A percentile compares a stretch with the other conserved stretches of the same genome.
These are phyloP conservation scores for Allantophomopsis cytisporea DNA, from an alignment of 2,329 filamentous ascomycete species.

Conservation along the genomic window DNA sequence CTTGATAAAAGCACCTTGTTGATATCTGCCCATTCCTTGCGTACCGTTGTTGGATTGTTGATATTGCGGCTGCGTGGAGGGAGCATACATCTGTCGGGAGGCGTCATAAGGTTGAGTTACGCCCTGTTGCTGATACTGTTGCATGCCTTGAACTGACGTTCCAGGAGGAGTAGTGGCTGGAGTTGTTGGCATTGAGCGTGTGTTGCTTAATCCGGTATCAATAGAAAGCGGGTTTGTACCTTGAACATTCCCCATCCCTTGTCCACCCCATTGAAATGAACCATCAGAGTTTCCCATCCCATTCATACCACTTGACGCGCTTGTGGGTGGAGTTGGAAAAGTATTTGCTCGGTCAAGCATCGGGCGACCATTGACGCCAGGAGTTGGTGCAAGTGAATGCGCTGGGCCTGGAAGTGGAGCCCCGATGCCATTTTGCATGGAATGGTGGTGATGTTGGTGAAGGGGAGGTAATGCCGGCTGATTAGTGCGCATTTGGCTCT, in stretches of 20 bases:
- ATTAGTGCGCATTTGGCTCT: conserved; percentile 48
- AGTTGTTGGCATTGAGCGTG: conserved; percentile 80
- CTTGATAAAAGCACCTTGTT: conserved; percentile 55
- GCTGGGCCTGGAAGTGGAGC: conserved; percentile 35
- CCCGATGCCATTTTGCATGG: conserved; percentile 45
- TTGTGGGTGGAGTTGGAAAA: conserved; percentile 87
- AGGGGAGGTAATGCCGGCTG: conserved; percentile 52
- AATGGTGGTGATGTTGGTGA: conserved; percentile 47
- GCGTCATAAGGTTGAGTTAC: conserved; percentile 57
- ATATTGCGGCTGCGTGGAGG: conserved; percentile 56
- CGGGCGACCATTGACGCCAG: conserved; percentile 56
- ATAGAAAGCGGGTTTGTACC: conserved; percentile 63
- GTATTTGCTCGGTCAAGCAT: conserved; percentile 76
- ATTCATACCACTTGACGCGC: conserved; percentile 71
- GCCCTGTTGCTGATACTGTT: conserved; percentile 49
- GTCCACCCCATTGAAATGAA: conserved; percentile 66
- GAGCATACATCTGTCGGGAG: conserved; percentile 67
- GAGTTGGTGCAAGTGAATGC: conserved; percentile 47
- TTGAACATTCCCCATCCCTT: conserved; percentile 48
- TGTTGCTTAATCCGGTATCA: conserved; percentile 64
- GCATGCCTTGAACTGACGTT: conserved; percentile 62
- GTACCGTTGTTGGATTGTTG: conserved; percentile 44
- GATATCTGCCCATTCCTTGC: conserved; percentile 58
- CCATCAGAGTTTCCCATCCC: conserved; percentile 59
- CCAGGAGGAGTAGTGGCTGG: conserved; percentile 84